phyloP scores from a whole-genome alignment of 2,329 filamentous ascomycete species.

The Cladosporium sphaerospermum region DNA sequence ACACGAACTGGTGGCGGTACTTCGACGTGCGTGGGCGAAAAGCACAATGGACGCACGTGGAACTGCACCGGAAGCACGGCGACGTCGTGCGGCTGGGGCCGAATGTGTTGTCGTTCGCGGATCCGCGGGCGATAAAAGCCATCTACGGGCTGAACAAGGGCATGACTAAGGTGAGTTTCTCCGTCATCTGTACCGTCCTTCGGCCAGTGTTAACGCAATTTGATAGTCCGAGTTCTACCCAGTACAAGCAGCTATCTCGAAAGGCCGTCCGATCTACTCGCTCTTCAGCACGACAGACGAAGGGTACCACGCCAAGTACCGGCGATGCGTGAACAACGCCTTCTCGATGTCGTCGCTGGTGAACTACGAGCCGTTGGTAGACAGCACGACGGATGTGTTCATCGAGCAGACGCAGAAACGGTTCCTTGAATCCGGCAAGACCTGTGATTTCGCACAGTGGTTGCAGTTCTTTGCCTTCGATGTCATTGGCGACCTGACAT shows the following conservation, averaged over 20 bases:
- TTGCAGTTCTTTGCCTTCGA: slow-evolving; percentile 78
- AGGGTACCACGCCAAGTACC: slow-evolving; percentile 66
- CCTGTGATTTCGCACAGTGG: slow-evolving; percentile 64
- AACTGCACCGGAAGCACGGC: slow-evolving; percentile 64
- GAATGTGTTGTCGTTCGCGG: slow-evolving; percentile 65
- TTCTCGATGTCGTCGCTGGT: slow-evolving; percentile 73
- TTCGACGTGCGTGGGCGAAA: slow-evolving; percentile 59
- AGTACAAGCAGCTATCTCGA: slow-evolving; percentile 66
- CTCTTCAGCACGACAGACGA: slow-evolving; percentile 74
- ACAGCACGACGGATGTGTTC: slow-evolving; percentile 67
- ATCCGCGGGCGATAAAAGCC: slow-evolving; percentile 64
- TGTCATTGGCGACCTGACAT: slow-evolving; percentile 72
- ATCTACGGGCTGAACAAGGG: slow-evolving; percentile 83
- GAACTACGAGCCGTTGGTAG: slow-evolving; percentile 74
- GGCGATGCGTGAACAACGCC: slow-evolving; percentile 67
- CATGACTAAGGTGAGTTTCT: slow-evolving; percentile 53
- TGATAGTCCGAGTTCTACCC: slow-evolving; percentile 60
- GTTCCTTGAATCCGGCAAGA: slow-evolving; percentile 36
- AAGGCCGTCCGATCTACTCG: slow-evolving; percentile 61
- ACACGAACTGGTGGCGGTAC: slow-evolving; percentile 70
- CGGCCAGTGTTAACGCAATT: neutral
- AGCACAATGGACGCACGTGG: slow-evolving; percentile 62
- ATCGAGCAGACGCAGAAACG: slow-evolving; percentile 45
- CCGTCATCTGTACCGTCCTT: neutral
- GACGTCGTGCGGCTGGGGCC: slow-evolving; percentile 70